Base-by-base conservation (phyloP, 352 stramenopile genomes). In the Phytopythium chamaehyphon region DNA sequence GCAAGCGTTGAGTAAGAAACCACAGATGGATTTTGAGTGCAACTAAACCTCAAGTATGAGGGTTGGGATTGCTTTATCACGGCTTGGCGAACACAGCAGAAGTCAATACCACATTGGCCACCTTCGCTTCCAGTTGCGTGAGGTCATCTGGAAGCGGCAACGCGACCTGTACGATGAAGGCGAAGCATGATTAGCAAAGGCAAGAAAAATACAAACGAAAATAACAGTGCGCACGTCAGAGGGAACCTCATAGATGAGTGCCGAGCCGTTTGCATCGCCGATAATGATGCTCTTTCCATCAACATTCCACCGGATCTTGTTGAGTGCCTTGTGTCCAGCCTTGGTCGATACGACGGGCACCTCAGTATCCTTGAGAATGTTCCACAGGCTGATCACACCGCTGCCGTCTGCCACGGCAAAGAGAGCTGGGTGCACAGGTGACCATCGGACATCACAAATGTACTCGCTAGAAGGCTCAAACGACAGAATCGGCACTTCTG, bases 401-500 rank as follows among this genome's bases (percentile, higher is more conserved):
- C 64, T 86, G 11, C 79, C 83, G 46, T 95, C 85, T 23, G 83
- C 84, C 22, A 92, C 84, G 2, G 81, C 82, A 66, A 96, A 95
- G 9, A 96, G 55, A 15, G 84, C 73, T 5, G 84, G 83, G 40
- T 95, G 79, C 14, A 84, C 57, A 3, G 81, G 73, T 8, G 84
- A 93, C 86, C 84, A 96, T 64, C 79, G 69, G 21, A 93, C 86
- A 52, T 96, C 86, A 50, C 84, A 93, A 37, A 96, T 80, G 60
- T 96, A 95, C 55, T 96, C 86, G 22, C 77, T 92, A 9, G 84
- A 94, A 15, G 79, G 78, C 62, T 96, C 84, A 39, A 95, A 95
- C 37, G 79, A 90, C 21, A 91, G 71, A 22, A 93, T 64, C 1
- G 84, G 79, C 18, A 55, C 65, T 24, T 91, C 63, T 11, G 79